These are phyloP conservation scores for Excoecaria cochinchinensis DNA, from an alignment of 345 rosid species.

Conservation along the genomic window DNA sequence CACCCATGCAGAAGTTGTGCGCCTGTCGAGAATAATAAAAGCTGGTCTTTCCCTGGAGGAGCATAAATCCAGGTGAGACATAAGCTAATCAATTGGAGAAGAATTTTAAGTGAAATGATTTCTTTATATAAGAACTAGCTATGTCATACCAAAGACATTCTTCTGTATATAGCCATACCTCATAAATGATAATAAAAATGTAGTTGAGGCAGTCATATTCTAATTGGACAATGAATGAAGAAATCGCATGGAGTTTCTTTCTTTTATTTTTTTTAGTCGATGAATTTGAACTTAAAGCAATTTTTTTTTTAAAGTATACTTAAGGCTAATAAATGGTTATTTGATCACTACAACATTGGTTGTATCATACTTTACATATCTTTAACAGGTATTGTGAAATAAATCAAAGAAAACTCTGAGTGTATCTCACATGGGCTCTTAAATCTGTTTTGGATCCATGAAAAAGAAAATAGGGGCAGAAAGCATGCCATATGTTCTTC, in stretches of 20 bases:
- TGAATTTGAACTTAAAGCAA: too few species aligned
- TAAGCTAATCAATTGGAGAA: neutral
- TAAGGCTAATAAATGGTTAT: too few species aligned
- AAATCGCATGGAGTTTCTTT: neutral
- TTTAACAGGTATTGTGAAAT: neutral
- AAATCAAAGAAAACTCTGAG: neutral
- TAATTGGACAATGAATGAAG: neutral
- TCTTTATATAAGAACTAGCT: neutral
- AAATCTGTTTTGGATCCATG: neutral
- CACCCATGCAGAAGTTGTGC: slow-evolving; percentile 75
- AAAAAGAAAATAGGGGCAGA: too few species aligned
- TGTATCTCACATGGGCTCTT: neutral
- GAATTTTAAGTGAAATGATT: neutral
- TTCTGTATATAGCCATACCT: neutral
- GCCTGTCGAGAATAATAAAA: slow-evolving; percentile 69
- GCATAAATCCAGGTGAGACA: slow-evolving; percentile 63
- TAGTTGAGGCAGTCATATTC: neutral
- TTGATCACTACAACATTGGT: too few species aligned
- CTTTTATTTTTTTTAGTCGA: too few species aligned
- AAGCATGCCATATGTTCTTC: too few species aligned
- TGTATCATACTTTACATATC: neutral
- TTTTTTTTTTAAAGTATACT: too few species aligned
- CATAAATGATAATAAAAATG: neutral
- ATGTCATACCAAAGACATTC: neutral
- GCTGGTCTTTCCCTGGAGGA: slow-evolving; percentile 78